These are phyloP conservation scores for Phytophthora sojae DNA, from an alignment of 352 stramenopile species.

Conservation along the genomic window DNA sequence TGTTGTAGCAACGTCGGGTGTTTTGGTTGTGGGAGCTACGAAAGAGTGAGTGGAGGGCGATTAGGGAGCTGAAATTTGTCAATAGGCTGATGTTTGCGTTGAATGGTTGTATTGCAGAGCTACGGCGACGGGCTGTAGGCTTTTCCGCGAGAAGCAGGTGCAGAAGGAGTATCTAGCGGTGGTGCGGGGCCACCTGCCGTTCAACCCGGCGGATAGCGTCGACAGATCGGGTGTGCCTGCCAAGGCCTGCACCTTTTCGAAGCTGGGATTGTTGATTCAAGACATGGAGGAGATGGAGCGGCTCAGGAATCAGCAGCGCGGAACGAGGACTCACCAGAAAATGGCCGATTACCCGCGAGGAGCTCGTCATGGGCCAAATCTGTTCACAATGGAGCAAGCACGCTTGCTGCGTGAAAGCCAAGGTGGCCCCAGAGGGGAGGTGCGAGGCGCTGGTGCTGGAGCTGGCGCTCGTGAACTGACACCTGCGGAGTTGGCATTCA, in stretches of 20 bases:
- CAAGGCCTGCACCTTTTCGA: constrained; percentile 69
- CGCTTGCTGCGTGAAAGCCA: constrained; percentile 40
- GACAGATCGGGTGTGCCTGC: constrained; percentile 11
- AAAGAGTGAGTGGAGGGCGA: constrained; percentile 56
- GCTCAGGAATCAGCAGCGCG: constrained; percentile 59
- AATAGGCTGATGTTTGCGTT: constrained; percentile 13
- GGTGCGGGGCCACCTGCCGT: constrained; percentile 73
- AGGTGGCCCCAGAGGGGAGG: constrained; percentile 14
- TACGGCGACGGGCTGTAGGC: constrained; percentile 63
- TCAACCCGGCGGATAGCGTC: constrained; percentile 50
- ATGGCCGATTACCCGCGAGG: constrained; percentile 62
- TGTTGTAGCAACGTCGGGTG: constrained; percentile 77
- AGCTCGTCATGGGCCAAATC: constrained; percentile 60
- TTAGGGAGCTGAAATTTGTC: not conserved
- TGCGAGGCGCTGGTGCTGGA: constrained; percentile 8
- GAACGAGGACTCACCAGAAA: constrained; percentile 57
- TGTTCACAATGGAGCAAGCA: constrained; percentile 79
- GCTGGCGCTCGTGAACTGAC: constrained; percentile 34
- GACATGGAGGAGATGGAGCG: constrained; percentile 77
- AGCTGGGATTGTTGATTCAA: constrained; percentile 69
- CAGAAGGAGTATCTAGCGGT: constrained; percentile 90
- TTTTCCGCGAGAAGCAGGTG: constrained; percentile 84
- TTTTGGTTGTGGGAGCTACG: constrained; percentile 82
- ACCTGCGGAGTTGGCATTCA: constrained; percentile 35
- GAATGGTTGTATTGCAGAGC: constrained; percentile 53